phyloP scores from a whole-genome alignment of 495 filamentous ascomycete genomes.

The Hypoxylon fuscum region DNA sequence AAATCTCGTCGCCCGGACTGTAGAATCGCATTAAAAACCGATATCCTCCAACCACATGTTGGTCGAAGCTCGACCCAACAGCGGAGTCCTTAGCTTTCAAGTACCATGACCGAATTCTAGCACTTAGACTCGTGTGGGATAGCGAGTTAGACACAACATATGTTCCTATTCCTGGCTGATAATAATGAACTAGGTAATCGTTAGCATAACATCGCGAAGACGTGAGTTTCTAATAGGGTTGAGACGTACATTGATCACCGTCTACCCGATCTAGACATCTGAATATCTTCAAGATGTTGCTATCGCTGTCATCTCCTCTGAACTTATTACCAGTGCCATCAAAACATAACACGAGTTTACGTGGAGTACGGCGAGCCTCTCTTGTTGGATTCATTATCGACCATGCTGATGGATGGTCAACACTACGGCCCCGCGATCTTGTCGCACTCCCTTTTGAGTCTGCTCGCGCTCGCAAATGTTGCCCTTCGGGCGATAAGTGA shows the following conservation, averaged over 20 bases:
- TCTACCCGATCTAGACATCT: slow-evolving; percentile 66
- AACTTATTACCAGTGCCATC: slow-evolving; percentile 94
- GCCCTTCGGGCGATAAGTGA: slow-evolving; percentile 20
- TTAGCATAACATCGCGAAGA: slow-evolving; percentile 13
- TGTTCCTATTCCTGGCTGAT: slow-evolving; percentile 85
- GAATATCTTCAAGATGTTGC: slow-evolving; percentile 91
- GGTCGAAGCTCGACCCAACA: slow-evolving; percentile 82
- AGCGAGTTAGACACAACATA: slow-evolving; percentile 77
- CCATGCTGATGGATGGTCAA: neutral
- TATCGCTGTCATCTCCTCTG: slow-evolving; percentile 79
- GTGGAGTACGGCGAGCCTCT: slow-evolving; percentile 32
- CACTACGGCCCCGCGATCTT: slow-evolving; percentile 7
- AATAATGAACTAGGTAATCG: slow-evolving; percentile 65
- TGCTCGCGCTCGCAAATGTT: neutral
- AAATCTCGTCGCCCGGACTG: slow-evolving; percentile 78
- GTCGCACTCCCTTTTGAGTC: slow-evolving; percentile 19
- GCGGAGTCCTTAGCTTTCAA: slow-evolving; percentile 86
- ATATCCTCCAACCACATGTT: slow-evolving; percentile 86
- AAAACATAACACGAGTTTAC: slow-evolving; percentile 79
- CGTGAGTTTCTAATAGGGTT: neutral
- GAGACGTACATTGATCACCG: slow-evolving; percentile 58
- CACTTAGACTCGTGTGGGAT: slow-evolving; percentile 69
- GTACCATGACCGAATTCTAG: slow-evolving; percentile 77
- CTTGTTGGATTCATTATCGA: slow-evolving; percentile 21
- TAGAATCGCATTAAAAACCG: slow-evolving; percentile 92